These are phyloP conservation scores for Auxenochlorella pyrenoidosa DNA, from an alignment of 139 green algal species.

Conservation along the genomic window DNA sequence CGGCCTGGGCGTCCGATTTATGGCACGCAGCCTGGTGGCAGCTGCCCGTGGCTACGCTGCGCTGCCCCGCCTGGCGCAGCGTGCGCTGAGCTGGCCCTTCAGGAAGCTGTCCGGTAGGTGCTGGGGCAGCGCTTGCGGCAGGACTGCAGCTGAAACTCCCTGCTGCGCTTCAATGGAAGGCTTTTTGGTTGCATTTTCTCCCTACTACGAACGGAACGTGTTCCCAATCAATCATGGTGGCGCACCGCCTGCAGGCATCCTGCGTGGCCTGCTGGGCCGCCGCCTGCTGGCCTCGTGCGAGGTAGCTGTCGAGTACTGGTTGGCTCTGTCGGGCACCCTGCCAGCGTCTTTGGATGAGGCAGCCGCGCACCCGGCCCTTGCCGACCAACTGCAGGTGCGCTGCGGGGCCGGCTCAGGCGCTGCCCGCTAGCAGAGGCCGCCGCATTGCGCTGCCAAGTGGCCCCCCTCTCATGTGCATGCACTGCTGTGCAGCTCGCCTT, in stretches of 20 bases:
- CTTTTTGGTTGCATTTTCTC: too few relatives aligned
- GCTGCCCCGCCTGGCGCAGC: background rate
- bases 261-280: slow-evolving; percentile 45
- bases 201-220: too few relatives aligned
- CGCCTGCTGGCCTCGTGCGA: slow-evolving; percentile 71
- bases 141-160: background rate
- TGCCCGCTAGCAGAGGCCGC: too few relatives aligned
- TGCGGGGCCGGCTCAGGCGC: too few relatives aligned
- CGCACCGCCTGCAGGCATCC: slow-evolving; percentile 5
- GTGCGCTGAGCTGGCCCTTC: slow-evolving; percentile 20
- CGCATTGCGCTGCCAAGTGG: too few relatives aligned
- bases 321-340: slow-evolving; percentile 51
- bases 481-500: too few relatives aligned
- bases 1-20: background rate
- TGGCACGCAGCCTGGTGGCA: background rate
- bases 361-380: too few relatives aligned
- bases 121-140: background rate
- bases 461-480: too few relatives aligned
- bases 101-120: background rate
- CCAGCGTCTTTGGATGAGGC: background rate
- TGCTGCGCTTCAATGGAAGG: too few relatives aligned
- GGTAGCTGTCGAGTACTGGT: slow-evolving; percentile 83
- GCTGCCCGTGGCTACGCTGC: background rate
- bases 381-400: too few relatives aligned
- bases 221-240: background rate